Percentiles rank a stretch among this genome's conserved stretches.
Evolutionary conservation across 352 stramenopile species (phyloP).

Genomic region (Peronospora farinosa): DNA sequence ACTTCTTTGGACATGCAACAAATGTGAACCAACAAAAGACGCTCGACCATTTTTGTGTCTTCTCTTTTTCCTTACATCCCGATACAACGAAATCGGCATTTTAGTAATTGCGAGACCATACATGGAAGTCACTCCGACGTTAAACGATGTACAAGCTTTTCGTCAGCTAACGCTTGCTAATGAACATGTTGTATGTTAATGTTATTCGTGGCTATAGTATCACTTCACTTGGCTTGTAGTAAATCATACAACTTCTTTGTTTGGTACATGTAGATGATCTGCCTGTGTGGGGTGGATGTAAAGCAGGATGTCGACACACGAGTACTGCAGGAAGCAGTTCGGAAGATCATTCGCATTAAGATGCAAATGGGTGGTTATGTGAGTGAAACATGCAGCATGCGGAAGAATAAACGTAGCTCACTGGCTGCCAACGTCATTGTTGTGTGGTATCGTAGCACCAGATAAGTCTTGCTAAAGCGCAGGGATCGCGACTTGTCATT

Average conservation of each 20-base stretch:
- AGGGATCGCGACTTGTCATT: slow-evolving; percentile 23
- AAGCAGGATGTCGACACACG: slow-evolving; percentile 18
- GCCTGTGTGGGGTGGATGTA: slow-evolving; percentile 30
- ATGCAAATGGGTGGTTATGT: slow-evolving; percentile 44
- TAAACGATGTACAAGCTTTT: slow-evolving; percentile 21
- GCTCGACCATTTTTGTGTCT: too few species aligned
- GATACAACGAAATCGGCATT: too few species aligned
- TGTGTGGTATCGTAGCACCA: slow-evolving; percentile 29
- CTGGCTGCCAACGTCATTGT: slow-evolving; percentile 2
- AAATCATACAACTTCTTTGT: background rate
- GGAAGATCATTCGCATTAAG: slow-evolving; percentile 45
- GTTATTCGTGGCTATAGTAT: too few species aligned
- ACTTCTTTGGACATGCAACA: too few species aligned
- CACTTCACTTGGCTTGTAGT: background rate
- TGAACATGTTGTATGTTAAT: slow-evolving; percentile 37
- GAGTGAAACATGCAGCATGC: slow-evolving; percentile 1
- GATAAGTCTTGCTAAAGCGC: slow-evolving; percentile 30
- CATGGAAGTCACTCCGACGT: slow-evolving; percentile 18
- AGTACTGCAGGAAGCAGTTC: slow-evolving; percentile 31
- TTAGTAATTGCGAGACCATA: too few species aligned
- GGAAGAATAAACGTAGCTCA: background rate
- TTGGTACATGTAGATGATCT: slow-evolving; percentile 36
- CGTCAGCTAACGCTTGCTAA: slow-evolving; percentile 27
- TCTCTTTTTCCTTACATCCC: too few species aligned
- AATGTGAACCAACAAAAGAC: too few species aligned